Conservation (phyloP, 1,284 basidiomycete genomes). For the Amylostereum areolatum region DNA sequence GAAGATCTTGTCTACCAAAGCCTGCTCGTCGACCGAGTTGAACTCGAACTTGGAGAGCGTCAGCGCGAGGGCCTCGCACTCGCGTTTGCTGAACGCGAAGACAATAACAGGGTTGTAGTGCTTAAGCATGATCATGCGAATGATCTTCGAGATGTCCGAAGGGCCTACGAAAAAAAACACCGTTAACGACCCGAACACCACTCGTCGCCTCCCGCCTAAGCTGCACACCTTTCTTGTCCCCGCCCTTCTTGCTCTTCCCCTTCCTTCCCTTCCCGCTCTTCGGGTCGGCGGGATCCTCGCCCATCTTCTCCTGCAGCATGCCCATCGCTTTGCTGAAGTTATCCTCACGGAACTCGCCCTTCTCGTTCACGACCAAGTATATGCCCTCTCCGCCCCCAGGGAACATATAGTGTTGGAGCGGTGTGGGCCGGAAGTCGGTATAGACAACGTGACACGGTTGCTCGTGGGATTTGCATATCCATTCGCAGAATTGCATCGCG, state of each 20-base stretch:
- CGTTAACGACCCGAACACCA: slow-evolving; percentile 3
- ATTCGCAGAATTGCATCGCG: slow-evolving; percentile 99
- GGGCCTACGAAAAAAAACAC: slow-evolving; percentile 41
- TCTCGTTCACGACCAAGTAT: slow-evolving; percentile 96
- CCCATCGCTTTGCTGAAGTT: slow-evolving; percentile 99
- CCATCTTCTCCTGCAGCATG: slow-evolving; percentile 76
- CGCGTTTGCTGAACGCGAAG: slow-evolving; percentile 97
- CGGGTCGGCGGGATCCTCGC: slow-evolving; percentile 91
- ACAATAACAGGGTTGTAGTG: slow-evolving; percentile 99
- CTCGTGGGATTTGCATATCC: slow-evolving; percentile 96
- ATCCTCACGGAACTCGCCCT: slow-evolving; percentile 94
- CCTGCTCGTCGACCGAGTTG: slow-evolving; percentile 92
- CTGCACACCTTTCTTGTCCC: slow-evolving; percentile 78
- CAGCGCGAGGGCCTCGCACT: slow-evolving; percentile 92
- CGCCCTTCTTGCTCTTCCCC: slow-evolving; percentile 87
- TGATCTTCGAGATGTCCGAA: slow-evolving; percentile 96
- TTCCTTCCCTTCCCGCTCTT: slow-evolving; percentile 78
- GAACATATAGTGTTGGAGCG: slow-evolving; percentile 97
- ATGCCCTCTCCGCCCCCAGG: slow-evolving; percentile 96
- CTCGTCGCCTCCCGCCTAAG: neutral
- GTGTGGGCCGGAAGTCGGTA: slow-evolving; percentile 98
- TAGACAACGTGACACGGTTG: slow-evolving; percentile 99
- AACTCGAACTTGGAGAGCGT: slow-evolving; percentile 95
- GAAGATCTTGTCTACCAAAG: slow-evolving; percentile 86
- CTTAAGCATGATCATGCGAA: slow-evolving; percentile 98